phyloP scores from a whole-genome alignment of 768 basidiomycete genomes.

The Calvatia gigantea region DNA sequence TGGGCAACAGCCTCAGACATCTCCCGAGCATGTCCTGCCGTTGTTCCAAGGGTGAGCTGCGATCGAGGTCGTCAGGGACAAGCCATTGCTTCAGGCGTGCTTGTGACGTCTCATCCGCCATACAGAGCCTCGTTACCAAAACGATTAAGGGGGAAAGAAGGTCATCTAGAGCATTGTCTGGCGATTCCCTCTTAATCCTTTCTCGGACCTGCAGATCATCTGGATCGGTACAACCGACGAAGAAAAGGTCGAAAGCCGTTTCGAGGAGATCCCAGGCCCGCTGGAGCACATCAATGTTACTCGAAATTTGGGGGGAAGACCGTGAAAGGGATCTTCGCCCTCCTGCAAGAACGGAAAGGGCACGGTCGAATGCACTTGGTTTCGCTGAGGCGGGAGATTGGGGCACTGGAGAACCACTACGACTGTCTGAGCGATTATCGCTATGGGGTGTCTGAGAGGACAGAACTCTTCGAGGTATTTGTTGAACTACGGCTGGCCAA shows the following conservation, averaged over 20 bases:
- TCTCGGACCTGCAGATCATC: constrained; percentile 64
- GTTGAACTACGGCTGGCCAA: constrained; percentile 32
- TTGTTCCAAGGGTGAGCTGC: constrained; percentile 69
- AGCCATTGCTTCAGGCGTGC: constrained; percentile 61
- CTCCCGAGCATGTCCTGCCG: constrained; percentile 75
- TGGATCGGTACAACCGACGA: constrained; percentile 60
- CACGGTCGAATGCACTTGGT: constrained; percentile 52
- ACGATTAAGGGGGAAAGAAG: constrained; percentile 71
- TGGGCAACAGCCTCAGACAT: constrained; percentile 70
- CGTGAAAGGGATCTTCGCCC: constrained; percentile 50
- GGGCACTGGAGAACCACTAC: constrained; percentile 36
- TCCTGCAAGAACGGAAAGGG: constrained; percentile 50
- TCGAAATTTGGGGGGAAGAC: constrained; percentile 36
- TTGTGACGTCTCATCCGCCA: constrained; percentile 57
- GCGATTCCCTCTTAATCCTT: constrained; percentile 40
- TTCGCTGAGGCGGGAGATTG: constrained; percentile 30
- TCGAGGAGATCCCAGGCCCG: constrained; percentile 71
- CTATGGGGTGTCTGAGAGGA: constrained; percentile 28
- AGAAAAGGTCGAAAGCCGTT: constrained; percentile 51
- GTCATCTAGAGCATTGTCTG: constrained; percentile 69
- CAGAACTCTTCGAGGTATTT: constrained; percentile 35
- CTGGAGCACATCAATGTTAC: constrained; percentile 48
- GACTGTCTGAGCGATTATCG: constrained; percentile 31
- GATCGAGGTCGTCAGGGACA: constrained; percentile 77
- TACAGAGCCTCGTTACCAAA: constrained; percentile 68